These are phyloP conservation scores for Aspergillus indologenus DNA, from an alignment of 495 filamentous ascomycete species.

Conservation along the genomic window DNA sequence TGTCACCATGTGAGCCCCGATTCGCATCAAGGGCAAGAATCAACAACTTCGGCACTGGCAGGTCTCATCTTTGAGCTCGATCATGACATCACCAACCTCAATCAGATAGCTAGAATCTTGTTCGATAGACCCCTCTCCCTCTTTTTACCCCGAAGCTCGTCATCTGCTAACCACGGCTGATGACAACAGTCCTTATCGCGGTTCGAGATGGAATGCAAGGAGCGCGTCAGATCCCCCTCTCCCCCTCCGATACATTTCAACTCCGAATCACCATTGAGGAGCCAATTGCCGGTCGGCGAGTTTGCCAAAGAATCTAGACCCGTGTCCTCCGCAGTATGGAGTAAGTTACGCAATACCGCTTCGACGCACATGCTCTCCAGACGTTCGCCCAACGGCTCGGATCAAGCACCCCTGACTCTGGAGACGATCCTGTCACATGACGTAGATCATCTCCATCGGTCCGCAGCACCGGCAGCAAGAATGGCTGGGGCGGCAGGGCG, in stretches of 20 bases:
- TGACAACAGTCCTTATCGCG: not conserved
- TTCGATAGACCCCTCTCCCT: not conserved
- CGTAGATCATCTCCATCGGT: not conserved
- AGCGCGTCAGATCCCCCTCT: not conserved
- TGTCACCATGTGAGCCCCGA: not conserved
- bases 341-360: not conserved
- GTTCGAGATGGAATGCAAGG: not conserved
- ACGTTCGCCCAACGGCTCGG: not conserved
- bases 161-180: not conserved
- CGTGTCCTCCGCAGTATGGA: not conserved
- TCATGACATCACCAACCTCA: not conserved
- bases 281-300: not conserved
- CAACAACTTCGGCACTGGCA: not conserved
- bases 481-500: not conserved
- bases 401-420: not conserved
- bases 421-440: not conserved
- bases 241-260: not conserved
- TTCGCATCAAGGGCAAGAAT: not conserved
- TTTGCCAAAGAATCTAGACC: not conserved
- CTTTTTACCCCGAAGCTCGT: not conserved
- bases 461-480: not conserved
- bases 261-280: not conserved
- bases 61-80: not conserved
- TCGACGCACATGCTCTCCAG: not conserved
- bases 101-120: not conserved